Percentiles rank a stretch among this genome's conserved stretches.
Conservation (phyloP, 2,329 filamentous ascomycete genomes). For the Chrysoporthe puriensis region DNA sequence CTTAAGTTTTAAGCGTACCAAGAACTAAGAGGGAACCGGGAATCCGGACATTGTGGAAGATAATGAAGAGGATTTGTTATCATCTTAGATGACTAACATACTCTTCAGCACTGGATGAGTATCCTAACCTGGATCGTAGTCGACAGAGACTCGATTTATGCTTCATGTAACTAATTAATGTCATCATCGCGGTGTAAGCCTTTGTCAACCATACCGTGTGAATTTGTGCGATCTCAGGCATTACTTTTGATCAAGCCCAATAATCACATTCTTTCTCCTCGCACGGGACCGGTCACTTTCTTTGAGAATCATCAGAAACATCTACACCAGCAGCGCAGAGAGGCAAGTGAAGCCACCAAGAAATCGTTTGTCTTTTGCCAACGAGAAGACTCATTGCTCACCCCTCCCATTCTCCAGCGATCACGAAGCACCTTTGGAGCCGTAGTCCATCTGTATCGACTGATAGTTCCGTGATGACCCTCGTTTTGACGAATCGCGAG, state of each 20-base stretch:
- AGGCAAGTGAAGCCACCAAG: not conserved
- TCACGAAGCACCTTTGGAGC: conserved; percentile 6
- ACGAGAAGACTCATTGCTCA: not conserved
- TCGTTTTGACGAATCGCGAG: conserved; percentile 15
- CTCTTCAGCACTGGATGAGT: not conserved
- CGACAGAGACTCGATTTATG: not conserved
- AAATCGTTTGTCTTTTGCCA: not conserved
- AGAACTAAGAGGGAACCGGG: not conserved
- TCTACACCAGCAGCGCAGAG: not conserved
- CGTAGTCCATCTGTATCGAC: conserved; percentile 23
- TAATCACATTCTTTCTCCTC: too few relatives aligned
- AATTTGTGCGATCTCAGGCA: not conserved
- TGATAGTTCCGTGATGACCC: conserved; percentile 16
- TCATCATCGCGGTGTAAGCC: not conserved
- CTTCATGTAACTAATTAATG: not conserved
- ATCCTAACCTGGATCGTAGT: not conserved
- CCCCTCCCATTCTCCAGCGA: conserved; percentile 14
- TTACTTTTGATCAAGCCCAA: too few relatives aligned
- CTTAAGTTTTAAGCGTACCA: not conserved
- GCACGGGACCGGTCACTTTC: not conserved
- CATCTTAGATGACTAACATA: not conserved
- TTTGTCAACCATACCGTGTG: not conserved
- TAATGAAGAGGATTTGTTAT: not conserved
- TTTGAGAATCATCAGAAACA: not conserved
- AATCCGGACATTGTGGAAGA: not conserved